Evolutionary conservation across 352 stramenopile species (phyloP).

Genomic region (Pythium apleroticum): DNA sequence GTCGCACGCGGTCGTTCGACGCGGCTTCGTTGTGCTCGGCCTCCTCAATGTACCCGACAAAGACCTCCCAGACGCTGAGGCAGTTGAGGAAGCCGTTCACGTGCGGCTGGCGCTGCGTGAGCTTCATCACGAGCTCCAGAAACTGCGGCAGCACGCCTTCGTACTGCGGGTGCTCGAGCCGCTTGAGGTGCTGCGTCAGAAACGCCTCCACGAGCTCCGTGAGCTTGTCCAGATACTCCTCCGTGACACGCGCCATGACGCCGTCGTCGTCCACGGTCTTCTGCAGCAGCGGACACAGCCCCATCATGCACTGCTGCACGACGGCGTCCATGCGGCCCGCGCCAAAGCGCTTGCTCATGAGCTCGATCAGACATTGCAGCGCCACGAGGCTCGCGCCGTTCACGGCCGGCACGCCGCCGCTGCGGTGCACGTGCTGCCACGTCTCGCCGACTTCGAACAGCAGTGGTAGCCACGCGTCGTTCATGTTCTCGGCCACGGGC

Average conservation of each 20-base stretch:
- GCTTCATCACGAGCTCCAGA: constrained; percentile 56
- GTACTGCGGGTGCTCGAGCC: constrained; percentile 61
- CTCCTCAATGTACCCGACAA: constrained; percentile 82
- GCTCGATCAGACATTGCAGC: constrained; percentile 57
- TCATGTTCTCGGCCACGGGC: constrained; percentile 34
- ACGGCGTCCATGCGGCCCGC: constrained; percentile 42
- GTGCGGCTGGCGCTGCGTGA: constrained; percentile 74
- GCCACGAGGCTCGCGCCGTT: constrained; percentile 51
- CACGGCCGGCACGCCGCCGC: constrained; percentile 9
- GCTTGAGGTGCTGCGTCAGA: constrained; percentile 70
- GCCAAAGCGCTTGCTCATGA: constrained; percentile 67
- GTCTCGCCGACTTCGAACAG: constrained; percentile 57
- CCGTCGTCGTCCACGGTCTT: constrained; percentile 53
- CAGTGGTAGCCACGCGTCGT: constrained; percentile 55
- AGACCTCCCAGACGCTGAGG: constrained; percentile 79
- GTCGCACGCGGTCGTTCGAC: constrained; percentile 45
- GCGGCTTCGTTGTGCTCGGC: constrained; percentile 66
- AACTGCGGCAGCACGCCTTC: constrained; percentile 44
- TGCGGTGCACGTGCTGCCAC: constrained; percentile 21
- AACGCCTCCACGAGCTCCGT: constrained; percentile 76
- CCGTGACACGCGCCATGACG: constrained; percentile 40
- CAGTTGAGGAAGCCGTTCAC: constrained; percentile 78
- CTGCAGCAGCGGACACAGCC: constrained; percentile 59
- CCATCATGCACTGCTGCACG: constrained; percentile 54
- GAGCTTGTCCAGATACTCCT: constrained; percentile 76